Base-by-base conservation (phyloP, 805 yeast genomes). In the Candida gorgasii region DNA sequence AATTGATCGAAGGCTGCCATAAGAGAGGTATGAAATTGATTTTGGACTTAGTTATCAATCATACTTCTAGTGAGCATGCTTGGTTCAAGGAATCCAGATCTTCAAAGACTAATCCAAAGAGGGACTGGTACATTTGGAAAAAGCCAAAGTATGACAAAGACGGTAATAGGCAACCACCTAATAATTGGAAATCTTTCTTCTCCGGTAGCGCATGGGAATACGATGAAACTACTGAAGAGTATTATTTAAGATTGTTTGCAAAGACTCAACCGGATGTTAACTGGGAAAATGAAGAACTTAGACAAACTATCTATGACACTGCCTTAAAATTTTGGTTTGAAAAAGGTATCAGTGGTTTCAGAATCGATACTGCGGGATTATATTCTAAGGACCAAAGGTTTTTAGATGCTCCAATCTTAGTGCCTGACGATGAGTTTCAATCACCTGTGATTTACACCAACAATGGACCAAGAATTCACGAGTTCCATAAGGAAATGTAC, bases 81-180 rank as follows among this genome's bases (percentile, higher is more conserved):
- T 79, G 84, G 84, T 79, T 79, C 62, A 62, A 75, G 53, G 80
- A 79, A 53, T 75, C 80, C 8, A 60, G 78, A 42, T 64, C 76
- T 5, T 72, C 79, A 13, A 70, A 64, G 51, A 61, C 67, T 38
- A 76, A 73, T 57, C 73, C 81, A 5, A 78, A 79, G 62, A 69
- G 84, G 55, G 81, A 79, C 58, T 78, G 82, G 82, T 77, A 76
- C 59, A 65, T 76, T 46, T 79, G 84, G 84, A 74, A 67, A 50
- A 73, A 75, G 23, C 69, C 79, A 22, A 67, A 57, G 35, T 70
- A 65, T 53, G 78, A 73, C 46, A 62, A 57, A 14, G 54, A 66
- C n/a, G 82, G 82, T 18, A 67, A 66, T 39, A 69, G 80, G 51
- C 69, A 61, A 14, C 80, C 81, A 6, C 82, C 83, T 15, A 79